Conservation (phyloP, 306 rosid genomes). For the Cucurbita argyrosperma region DNA sequence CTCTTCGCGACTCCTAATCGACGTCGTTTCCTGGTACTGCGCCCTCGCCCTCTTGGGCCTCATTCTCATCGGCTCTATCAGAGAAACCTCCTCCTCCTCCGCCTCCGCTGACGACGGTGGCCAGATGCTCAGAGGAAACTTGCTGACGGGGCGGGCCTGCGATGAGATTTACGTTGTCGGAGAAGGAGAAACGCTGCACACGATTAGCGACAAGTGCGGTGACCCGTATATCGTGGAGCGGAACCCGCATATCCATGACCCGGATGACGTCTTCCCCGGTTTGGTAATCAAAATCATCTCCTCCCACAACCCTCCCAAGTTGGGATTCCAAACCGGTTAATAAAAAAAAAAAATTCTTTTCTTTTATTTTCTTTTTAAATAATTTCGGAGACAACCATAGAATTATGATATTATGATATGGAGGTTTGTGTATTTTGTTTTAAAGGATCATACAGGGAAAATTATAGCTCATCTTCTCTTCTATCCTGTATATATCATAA, state of each 20-base stretch:
- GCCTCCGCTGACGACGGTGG: background rate
- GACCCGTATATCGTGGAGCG: constrained; percentile 75
- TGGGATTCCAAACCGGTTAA: background rate
- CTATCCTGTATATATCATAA: background rate
- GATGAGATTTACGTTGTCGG: constrained; percentile 43
- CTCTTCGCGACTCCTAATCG: background rate
- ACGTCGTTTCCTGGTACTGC: background rate
- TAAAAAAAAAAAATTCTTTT: background rate
- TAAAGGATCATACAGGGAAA: background rate
- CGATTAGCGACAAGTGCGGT: constrained; percentile 65
- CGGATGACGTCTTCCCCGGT: constrained; percentile 82
- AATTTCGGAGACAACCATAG: too few relatives aligned
- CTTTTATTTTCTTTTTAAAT: background rate
- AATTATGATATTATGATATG: background rate
- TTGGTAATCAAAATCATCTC: constrained; percentile 55
- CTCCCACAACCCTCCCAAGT: background rate
- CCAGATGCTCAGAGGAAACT: background rate
- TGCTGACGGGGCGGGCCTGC: background rate
- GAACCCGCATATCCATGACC: constrained; percentile 78
- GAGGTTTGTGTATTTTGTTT: background rate
- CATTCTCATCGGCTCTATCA: background rate
- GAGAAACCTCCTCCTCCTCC: background rate
- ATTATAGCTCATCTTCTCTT: background rate
- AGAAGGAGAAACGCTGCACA: constrained; percentile 72
- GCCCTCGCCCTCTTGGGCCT: background rate